Conservation (phyloP, 129 eudicot genomes). For the Ambrosia trifida region DNA sequence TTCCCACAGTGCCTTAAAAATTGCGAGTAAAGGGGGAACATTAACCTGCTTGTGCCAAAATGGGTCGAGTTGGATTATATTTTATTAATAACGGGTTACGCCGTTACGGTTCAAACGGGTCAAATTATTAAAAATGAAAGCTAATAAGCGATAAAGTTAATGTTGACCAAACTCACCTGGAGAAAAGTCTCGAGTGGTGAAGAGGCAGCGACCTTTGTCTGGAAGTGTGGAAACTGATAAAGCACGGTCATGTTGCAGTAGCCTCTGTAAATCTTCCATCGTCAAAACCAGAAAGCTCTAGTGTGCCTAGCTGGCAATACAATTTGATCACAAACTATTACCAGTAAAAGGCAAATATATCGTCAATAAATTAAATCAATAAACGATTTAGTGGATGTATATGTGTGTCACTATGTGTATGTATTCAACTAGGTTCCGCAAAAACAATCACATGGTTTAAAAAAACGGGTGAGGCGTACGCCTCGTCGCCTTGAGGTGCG, state of each 20-base stretch:
- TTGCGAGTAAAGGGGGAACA: not conserved
- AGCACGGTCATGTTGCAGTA: conserved; percentile 36
- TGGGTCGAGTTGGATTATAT: not conserved
- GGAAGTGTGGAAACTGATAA: conserved; percentile 47
- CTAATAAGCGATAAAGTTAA: not conserved
- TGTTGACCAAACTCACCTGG: conserved; percentile 50
- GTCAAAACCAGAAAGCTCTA: not conserved
- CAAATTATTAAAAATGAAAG: not conserved
- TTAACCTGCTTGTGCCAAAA: not conserved
- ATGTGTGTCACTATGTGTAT: not conserved
- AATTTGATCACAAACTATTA: not conserved
- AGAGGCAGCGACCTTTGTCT: conserved; percentile 83
- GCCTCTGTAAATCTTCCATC: conserved; percentile 62
- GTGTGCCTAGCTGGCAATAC: not conserved
- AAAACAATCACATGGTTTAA: no score
- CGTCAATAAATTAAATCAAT: not conserved
- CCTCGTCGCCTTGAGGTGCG: no score
- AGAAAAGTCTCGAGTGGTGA: conserved; percentile 65
- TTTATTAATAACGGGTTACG: not conserved
- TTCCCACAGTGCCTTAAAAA: conserved; percentile 9
- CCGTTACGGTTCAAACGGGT: not conserved
- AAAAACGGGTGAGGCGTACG: no score
- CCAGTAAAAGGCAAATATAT: not conserved
- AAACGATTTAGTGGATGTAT: not conserved
- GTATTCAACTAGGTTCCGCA: not conserved